These are phyloP conservation scores for Butyriboletus loyo DNA, from an alignment of 768 basidiomycete genomes.

Conservation along the genomic window DNA sequence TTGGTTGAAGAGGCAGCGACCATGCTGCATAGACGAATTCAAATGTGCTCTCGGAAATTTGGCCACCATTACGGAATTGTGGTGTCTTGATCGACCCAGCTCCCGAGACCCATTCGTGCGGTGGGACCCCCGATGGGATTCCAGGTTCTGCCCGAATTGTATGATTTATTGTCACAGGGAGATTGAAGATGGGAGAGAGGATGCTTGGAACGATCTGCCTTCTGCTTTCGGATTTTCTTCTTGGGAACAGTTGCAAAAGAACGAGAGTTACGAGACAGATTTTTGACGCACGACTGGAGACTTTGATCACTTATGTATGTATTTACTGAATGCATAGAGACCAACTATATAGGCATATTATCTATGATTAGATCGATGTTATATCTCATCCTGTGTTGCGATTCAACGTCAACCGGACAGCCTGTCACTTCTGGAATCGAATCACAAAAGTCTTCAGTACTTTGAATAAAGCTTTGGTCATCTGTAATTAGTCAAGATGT, in stretches of 20 bases:
- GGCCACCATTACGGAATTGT: conserved; percentile 20
- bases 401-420: too few species aligned
- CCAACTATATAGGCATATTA: not conserved
- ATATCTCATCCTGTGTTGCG: not conserved
- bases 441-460: too few species aligned
- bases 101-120: conserved; percentile 23
- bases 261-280: conserved; percentile 4
- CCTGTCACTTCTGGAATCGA: too few species aligned
- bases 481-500: too few species aligned
- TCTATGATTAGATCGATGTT: not conserved
- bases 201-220: conserved; percentile 20
- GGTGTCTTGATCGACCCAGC: conserved; percentile 17
- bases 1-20: conserved; percentile 15
- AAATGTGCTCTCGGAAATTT: conserved; percentile 22
- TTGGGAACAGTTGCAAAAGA: conserved; percentile 7
- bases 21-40: conserved; percentile 18
- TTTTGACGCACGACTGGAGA: not conserved
- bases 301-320: conserved; percentile 1
- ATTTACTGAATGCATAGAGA: not conserved
- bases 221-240: conserved; percentile 20
- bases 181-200: conserved; percentile 26
- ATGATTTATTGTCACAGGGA: conserved; percentile 23
- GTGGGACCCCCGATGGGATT: conserved; percentile 22
- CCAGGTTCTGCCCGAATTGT: conserved; percentile 18
- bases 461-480: too few species aligned